phyloP scores from a whole-genome alignment of 176 grass and related monocot species.

The Cymbopogon citratus region DNA sequence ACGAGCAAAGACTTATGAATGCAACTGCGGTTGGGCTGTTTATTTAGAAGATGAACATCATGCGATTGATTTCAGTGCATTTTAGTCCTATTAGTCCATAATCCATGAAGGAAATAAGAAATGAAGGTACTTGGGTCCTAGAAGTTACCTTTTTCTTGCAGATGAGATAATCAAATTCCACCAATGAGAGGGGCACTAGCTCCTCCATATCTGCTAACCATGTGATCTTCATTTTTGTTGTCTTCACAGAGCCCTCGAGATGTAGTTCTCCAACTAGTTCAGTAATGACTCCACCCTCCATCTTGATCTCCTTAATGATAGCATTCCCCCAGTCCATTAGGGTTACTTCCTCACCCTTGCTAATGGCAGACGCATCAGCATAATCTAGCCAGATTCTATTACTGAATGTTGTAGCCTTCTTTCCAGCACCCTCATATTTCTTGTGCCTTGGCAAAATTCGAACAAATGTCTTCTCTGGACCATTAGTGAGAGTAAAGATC shows the following conservation, averaged over 20 bases:
- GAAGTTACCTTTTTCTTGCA: slow-evolving; percentile 73
- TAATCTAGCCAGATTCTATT: slow-evolving; percentile 82
- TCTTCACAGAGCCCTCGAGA: slow-evolving; percentile 82
- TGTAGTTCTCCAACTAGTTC: slow-evolving; percentile 67
- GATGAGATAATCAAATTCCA: slow-evolving; percentile 86
- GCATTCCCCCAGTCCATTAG: slow-evolving; percentile 96
- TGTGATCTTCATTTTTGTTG: slow-evolving; percentile 81
- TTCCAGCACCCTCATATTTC: slow-evolving; percentile 72
- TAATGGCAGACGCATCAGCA: slow-evolving; percentile 58
- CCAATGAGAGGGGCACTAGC: slow-evolving; percentile 57
- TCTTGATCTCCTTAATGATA: slow-evolving; percentile 75
- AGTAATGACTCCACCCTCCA: slow-evolving; percentile 49
- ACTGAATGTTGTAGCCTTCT: slow-evolving; percentile 72
- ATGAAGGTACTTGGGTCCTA: not conserved
- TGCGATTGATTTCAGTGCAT: too few relatives aligned
- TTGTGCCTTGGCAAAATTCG: slow-evolving; percentile 79
- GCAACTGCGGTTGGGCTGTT: not conserved
- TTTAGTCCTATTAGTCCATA: not conserved
- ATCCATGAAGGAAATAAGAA: not conserved
- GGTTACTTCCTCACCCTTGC: slow-evolving; percentile 73
- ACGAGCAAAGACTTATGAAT: not conserved
- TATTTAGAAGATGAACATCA: not conserved
- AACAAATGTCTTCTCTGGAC: slow-evolving; percentile 63
- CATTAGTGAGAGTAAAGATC: slow-evolving; percentile 59
- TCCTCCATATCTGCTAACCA: slow-evolving; percentile 86